phyloP scores from a whole-genome alignment of 306 rosid genomes.

The Casuarina equisetifolia region DNA sequence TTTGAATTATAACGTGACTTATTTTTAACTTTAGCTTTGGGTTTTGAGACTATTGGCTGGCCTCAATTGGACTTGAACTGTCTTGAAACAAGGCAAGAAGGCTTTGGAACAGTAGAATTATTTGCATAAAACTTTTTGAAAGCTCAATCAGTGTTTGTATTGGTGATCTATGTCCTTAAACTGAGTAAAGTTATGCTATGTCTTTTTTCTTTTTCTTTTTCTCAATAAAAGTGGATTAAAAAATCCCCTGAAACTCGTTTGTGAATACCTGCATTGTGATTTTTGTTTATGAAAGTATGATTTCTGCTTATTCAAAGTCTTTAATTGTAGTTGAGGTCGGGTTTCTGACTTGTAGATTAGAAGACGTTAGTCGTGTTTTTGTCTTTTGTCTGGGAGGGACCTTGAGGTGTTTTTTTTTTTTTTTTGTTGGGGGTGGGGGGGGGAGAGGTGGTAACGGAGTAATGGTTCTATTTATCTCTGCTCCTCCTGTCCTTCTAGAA shows the following conservation, averaged over 20 bases:
- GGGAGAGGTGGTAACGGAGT: neutral
- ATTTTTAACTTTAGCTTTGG: no score
- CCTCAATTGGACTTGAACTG: neutral
- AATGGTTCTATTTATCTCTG: neutral
- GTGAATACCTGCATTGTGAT: no score
- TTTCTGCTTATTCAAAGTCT: neutral
- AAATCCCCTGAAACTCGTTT: no score
- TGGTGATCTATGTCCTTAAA: no score
- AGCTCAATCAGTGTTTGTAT: no score
- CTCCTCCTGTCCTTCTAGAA: neutral
- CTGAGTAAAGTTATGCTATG: no score
- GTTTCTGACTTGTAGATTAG: neutral
- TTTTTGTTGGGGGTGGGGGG: neutral
- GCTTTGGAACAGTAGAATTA: no score
- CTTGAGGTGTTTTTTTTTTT: neutral
- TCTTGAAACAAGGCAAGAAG: no score
- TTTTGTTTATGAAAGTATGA: no score
- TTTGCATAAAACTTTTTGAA: no score
- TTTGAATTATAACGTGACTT: neutral
- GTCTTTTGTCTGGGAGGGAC: neutral
- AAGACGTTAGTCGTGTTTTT: neutral
- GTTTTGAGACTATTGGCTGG: neutral
- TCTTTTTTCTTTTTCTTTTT: no score
- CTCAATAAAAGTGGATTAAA: no score
- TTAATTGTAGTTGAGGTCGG: neutral